Conservation (phyloP, 805 yeast genomes). For the Candida lessepsii region DNA sequence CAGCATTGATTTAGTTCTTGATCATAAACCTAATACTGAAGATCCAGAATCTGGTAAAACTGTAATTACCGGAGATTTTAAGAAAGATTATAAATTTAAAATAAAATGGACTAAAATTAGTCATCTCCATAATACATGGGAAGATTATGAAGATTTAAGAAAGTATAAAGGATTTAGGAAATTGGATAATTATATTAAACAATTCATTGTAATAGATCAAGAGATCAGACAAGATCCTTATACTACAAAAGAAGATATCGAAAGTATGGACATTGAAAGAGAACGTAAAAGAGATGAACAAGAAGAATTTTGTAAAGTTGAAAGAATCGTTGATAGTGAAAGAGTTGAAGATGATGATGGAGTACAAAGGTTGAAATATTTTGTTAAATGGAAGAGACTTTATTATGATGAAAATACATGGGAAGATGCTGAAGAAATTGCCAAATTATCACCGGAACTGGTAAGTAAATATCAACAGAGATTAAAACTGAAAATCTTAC, state of each 20-base stretch:
- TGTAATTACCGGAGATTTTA: constrained; percentile 49
- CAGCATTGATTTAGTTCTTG: constrained; percentile 40
- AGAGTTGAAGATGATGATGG: constrained; percentile 66
- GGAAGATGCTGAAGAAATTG: constrained; percentile 91
- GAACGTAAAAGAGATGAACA: constrained; percentile 83
- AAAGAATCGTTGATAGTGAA: constrained; percentile 84
- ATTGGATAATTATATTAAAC: constrained; percentile 86
- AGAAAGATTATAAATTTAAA: constrained; percentile 54
- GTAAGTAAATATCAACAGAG: constrained; percentile 83
- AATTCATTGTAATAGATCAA: constrained; percentile 67
- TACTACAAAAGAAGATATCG: constrained; percentile 89
- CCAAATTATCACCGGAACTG: constrained; percentile 75
- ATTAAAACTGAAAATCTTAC: constrained; percentile 78
- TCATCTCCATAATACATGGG: constrained; percentile 96
- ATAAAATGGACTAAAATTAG: constrained; percentile 88
- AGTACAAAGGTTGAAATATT: constrained; percentile 68
- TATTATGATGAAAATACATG: constrained; percentile 96
- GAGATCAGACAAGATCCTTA: constrained; percentile 75
- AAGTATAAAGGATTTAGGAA: constrained; percentile 73
- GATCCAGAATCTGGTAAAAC: constrained; percentile 25
- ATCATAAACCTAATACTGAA: constrained; percentile 33
- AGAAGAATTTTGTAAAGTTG: constrained; percentile 81
- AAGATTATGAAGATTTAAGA: constrained; percentile 55
- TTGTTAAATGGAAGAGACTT: constrained; percentile 90
- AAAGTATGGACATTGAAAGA: constrained; percentile 86